A percentile compares a stretch with the other conserved stretches of the same genome.
These are phyloP conservation scores for Luffa acutangula DNA, from an alignment of 306 rosid species.

Conservation along the genomic window DNA sequence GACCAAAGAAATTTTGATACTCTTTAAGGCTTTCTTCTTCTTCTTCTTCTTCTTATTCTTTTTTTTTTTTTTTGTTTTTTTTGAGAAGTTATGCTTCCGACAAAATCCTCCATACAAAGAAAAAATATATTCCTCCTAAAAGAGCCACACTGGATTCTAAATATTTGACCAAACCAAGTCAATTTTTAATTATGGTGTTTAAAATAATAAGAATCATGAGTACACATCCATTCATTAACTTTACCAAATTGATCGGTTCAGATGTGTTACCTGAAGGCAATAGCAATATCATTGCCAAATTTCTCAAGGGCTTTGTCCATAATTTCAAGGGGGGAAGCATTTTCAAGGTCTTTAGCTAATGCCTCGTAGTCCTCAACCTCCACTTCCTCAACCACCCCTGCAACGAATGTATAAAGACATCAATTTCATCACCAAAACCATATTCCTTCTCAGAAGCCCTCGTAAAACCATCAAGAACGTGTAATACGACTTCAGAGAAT, in stretches of 20 bases:
- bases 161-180: not conserved
- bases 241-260: not conserved
- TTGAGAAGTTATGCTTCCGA: not conserved
- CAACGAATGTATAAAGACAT: slow-evolving; percentile 5
- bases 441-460: not conserved
- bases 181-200: not conserved
- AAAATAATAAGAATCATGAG: not conserved
- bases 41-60: no score
- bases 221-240: not conserved
- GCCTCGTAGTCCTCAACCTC: slow-evolving; percentile 33
- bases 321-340: slow-evolving; percentile 73
- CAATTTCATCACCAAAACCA: slow-evolving; percentile 1
- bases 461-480: not conserved
- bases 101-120: not conserved
- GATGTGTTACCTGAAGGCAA: slow-evolving; percentile 66
- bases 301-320: slow-evolving; percentile 71
- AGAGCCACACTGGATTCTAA: not conserved
- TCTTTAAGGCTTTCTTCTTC: not conserved
- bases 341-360: slow-evolving; percentile 44
- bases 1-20: not conserved
- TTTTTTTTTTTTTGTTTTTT: no score
- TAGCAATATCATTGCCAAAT: slow-evolving; percentile 70
- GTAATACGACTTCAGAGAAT: not conserved
- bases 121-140: not conserved
- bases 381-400: slow-evolving; percentile 47